Evolutionary conservation across 371 early-diverging fungal species (phyloP), one percentile per base, ranked within the genome.

Genomic region (Actinomortierella ambigua): DNA sequence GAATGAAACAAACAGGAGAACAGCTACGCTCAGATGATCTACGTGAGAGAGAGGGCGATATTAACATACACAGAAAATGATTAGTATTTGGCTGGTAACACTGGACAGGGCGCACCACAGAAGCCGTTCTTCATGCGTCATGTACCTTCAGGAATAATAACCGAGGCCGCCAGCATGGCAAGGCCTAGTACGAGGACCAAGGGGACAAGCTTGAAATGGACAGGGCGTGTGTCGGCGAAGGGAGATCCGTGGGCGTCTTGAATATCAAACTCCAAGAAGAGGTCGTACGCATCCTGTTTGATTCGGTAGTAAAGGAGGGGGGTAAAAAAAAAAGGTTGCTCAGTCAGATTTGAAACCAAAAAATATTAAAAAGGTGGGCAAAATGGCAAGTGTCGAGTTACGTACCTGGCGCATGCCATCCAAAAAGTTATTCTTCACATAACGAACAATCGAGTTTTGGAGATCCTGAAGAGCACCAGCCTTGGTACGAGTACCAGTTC

Each of bases 371-470:
- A 13, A 7, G 2, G n/a, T 13, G 46, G 41, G 42, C 3, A 40
- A 8, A 8, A 40, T 34, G 26, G 20, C 24, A 15, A 20, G 18
- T 20, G 34, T 14, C 14, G 42, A 40, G 7, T 23, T 42, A 26
- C 48, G 13, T 54, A 85, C 86, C 80, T 97, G 97, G 18, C 95
- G 87, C 17, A 64, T 57, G 26, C 96, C 97, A 65, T 98, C 98
- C 57, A 90, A 73, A 67, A 89, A 98, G 84, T 95, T 96, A 71
- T 95, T 95, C 59, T 89, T 90, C 44, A 92, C 66, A 70, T 96
- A 98, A 27, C 97, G 88, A 26, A 86, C 81, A 22, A 92, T 63
- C 2, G 93, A 92, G 75, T 94, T 94, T 58, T 79, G 66, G n/a
- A 86, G 76, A 78, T 98, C 98, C 52, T 87, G 81, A 22, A 95